Conservation (phyloP, 331 rosid species). For the Cydonia oblonga region DNA sequence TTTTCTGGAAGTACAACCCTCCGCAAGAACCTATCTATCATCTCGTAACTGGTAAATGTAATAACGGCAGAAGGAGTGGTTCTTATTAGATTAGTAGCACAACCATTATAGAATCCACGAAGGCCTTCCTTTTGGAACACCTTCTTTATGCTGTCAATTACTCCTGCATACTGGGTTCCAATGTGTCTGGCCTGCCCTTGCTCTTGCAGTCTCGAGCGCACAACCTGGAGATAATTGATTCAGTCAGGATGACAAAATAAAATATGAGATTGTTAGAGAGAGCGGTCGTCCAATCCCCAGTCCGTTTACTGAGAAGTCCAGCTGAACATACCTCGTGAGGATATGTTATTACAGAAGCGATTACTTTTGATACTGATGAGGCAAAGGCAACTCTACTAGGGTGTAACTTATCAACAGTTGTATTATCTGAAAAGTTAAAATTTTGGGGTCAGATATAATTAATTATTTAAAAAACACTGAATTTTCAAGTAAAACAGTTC, state of each 20-base stretch:
- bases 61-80: conserved; percentile 95
- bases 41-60: conserved; percentile 86
- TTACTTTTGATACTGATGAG: conserved; percentile 71
- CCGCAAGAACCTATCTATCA: conserved; percentile 64
- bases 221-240: conserved; percentile 30
- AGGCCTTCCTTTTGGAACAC: conserved; percentile 78
- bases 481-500: neutral
- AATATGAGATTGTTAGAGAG: no score
- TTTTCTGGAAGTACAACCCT: conserved; percentile 24
- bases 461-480: neutral
- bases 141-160: conserved; percentile 69
- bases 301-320: neutral
- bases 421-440: conserved; percentile 43
- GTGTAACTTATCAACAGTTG: conserved; percentile 57
- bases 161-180: conserved; percentile 43
- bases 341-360: conserved; percentile 72
- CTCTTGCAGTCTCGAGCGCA: conserved; percentile 89
- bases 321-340: conserved; percentile 67
- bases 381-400: conserved; percentile 65
- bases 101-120: conserved; percentile 78
- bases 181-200: conserved; percentile 73
- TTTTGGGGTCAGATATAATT: conserved; percentile 16
- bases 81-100: conserved; percentile 75
- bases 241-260: neutral
- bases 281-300: neutral